phyloP scores from a whole-genome alignment of 1,139 yeast species.

The Williopsis jadinii region DNA sequence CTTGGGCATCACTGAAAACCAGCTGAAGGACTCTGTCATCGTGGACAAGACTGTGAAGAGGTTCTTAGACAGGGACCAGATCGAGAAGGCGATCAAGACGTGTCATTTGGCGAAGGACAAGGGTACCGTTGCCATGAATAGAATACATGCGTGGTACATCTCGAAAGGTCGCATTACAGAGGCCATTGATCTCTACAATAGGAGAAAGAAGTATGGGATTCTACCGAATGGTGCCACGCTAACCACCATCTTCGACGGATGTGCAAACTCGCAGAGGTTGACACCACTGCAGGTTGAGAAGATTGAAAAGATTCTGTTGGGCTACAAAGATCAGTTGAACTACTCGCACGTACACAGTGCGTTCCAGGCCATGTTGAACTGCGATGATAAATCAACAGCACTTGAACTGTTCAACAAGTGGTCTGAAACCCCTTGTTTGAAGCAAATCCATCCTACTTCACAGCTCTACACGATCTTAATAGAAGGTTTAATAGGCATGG shows the following conservation, averaged over 20 bases:
- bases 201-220: conserved; percentile 56
- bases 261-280: conserved; percentile 31
- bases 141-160: conserved; percentile 44
- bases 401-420: conserved; percentile 24
- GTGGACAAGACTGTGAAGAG: conserved; percentile 47
- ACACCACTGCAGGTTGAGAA: conserved; percentile 22
- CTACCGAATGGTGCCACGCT: conserved; percentile 46
- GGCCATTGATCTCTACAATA: conserved; percentile 43
- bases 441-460: conserved; percentile 22
- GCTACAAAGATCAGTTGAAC: conserved; percentile 12
- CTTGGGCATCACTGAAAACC: conserved; percentile 51
- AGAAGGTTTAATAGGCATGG: conserved; percentile 16
- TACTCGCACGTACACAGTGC: conserved; percentile 29
- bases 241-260: conserved; percentile 51
- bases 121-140: conserved; percentile 58
- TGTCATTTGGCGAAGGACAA: conserved; percentile 41
- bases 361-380: conserved; percentile 27
- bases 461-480: conserved; percentile 29
- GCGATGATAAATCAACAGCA: conserved; percentile 24
- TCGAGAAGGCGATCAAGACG: conserved; percentile 46
- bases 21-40: conserved; percentile 47
- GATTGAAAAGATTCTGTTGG: conserved; percentile 18
- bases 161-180: conserved; percentile 32
- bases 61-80: conserved; percentile 41
- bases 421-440: conserved; percentile 9